Evolutionary conservation across 306 rosid genomes (phyloP), one percentile per base, ranked within the genome.

Genomic region (Acacia acuminata): DNA sequence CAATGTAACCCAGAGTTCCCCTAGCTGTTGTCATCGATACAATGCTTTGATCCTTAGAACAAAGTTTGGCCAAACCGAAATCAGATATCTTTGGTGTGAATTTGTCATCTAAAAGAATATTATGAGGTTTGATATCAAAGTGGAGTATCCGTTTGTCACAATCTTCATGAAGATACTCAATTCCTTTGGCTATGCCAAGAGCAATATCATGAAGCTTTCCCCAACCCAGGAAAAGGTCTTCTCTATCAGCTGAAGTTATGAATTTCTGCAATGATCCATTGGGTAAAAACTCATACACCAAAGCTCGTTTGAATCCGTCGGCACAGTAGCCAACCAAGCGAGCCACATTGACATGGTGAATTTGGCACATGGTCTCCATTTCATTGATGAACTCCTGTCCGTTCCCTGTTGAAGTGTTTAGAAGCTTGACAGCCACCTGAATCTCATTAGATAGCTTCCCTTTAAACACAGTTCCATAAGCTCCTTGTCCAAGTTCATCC

Each of bases 371-470:
- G 11, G 82, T 73, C 48, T 84, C 83, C 77, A 87, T 80, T 73
- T 87, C 88, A 58, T 85, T 87, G 55, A 87, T 82, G 44, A 87
- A 85, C 79, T 85, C 86, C 58, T 79, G 85, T 1, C 85, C 86
- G 20, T 87, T 80, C 32, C 69, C 68, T 0, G 71, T 77, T 38
- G 85, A 47, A 15, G 42, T 51, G 50, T 73, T 83, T 8, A 85
- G 80, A 51, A 83, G 48, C 78, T 83, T 86, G 2, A 83, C 83
- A 12, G 78, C 89, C 3, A 86, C 83, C 10, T 34, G 22, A 47
- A 80, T 32, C 55, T 86, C 81, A 61, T 77, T 67, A 1, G 79
- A 80, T 25, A 83, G 56, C 44, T 56, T 77, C 71, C 89, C 87
- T 77, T 72, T 73, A 73, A 53, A 83, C 27, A 83, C 78, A 44